A percentile compares a stretch with the other conserved stretches of the same genome.
These are phyloP conservation scores for Penicillium sp. DNA, from an alignment of 2,329 filamentous ascomycete species.

Conservation along the genomic window DNA sequence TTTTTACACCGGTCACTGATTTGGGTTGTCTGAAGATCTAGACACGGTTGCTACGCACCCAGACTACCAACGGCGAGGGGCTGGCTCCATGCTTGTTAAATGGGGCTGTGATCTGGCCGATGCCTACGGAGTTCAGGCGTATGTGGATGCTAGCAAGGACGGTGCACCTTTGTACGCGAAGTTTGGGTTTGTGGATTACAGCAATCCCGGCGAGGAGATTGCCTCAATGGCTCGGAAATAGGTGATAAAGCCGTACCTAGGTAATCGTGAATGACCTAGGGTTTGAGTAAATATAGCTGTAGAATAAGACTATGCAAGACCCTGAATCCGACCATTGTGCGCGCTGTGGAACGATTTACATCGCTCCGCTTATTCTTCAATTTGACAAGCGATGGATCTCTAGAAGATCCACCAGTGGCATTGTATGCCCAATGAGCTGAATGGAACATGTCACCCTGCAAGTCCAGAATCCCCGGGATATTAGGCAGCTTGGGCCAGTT, in stretches of 20 bases:
- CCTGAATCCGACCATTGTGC: constrained; percentile 26
- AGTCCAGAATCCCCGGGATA: too few species aligned
- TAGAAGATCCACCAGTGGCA: too few species aligned
- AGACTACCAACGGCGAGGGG: constrained; percentile 38
- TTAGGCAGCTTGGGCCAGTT: too few species aligned
- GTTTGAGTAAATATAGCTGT: background rate
- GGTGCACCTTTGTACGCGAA: constrained; percentile 38
- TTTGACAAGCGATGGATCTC: constrained; percentile 34
- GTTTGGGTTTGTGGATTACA: constrained; percentile 37
- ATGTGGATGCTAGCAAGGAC: constrained; percentile 35
- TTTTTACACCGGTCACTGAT: background rate
- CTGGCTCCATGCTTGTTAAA: constrained; percentile 35
- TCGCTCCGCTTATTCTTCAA: constrained; percentile 40
- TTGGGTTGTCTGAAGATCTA: constrained; percentile 27
- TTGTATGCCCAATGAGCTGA: too few species aligned
- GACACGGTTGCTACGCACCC: constrained; percentile 40
- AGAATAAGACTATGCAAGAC: background rate
- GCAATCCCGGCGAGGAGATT: constrained; percentile 7
- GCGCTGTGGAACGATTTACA: constrained; percentile 40
- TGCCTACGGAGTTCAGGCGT: constrained; percentile 31
- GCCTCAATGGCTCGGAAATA: constrained; percentile 9
- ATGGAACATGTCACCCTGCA: too few species aligned
- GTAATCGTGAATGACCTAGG: background rate
- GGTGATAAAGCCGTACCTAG: background rate
- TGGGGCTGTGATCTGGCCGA: constrained; percentile 37